Percentiles rank a stretch among this genome's conserved stretches.
Evolutionary conservation across 495 filamentous ascomycete species (phyloP).

Genomic region (Tuber borchii): DNA sequence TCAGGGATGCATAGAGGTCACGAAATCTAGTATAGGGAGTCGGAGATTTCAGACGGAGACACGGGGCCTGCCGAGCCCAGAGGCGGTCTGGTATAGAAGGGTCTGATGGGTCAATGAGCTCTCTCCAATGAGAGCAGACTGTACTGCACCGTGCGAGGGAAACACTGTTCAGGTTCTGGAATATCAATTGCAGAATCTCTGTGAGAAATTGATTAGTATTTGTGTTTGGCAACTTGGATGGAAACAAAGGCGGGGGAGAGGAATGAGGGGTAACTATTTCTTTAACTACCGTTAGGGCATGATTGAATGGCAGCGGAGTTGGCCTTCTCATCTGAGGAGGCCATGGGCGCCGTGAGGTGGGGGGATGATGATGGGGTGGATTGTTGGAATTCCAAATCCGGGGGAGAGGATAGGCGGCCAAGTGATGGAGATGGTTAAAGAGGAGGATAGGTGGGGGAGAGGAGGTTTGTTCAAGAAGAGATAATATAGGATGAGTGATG

Average conservation of each 20-base stretch:
- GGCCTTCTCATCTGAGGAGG: not conserved
- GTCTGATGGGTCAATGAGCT: slow-evolving; percentile 24
- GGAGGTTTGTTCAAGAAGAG: not conserved
- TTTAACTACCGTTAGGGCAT: slow-evolving; percentile 1
- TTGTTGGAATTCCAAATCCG: not conserved
- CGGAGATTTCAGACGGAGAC: slow-evolving; percentile 50
- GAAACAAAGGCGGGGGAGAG: not conserved
- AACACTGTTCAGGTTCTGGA: not conserved
- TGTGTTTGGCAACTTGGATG: not conserved
- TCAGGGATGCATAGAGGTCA: slow-evolving; percentile 64
- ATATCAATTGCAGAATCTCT: not conserved
- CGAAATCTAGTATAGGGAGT: slow-evolving; percentile 57
- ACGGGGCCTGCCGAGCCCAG: slow-evolving; percentile 50
- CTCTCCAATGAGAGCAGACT: not conserved
- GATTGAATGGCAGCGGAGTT: not conserved
- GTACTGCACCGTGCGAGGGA: not conserved
- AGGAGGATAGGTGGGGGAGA: not conserved
- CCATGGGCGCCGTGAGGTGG: not conserved
- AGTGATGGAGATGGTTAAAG: not conserved
- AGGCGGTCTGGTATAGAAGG: slow-evolving; percentile 49
- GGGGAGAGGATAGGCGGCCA: not conserved
- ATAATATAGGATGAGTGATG: not conserved
- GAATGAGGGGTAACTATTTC: not conserved
- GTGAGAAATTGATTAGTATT: not conserved
- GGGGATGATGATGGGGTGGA: too few species aligned